phyloP scores from a whole-genome alignment of 169 alveolate genomes.

The Condylostoma magnum region DNA sequence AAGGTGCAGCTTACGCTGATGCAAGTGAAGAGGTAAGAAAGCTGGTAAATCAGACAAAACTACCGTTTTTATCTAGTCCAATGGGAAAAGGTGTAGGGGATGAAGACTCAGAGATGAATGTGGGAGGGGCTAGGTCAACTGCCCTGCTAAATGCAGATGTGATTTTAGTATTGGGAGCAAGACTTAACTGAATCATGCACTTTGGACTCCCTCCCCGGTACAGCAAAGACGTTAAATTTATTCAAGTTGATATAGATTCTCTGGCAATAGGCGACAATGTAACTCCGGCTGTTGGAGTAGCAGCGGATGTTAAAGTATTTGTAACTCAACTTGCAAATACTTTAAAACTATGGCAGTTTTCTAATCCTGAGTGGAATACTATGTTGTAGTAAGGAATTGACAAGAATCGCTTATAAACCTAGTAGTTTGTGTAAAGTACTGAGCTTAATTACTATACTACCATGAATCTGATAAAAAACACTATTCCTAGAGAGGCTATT shows the following conservation, averaged over 20 bases:
- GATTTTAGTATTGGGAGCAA: constrained; percentile 58
- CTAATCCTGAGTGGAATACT: constrained; percentile 43
- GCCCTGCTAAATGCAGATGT: constrained; percentile 65
- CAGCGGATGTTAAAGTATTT: constrained; percentile 31
- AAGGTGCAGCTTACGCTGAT: constrained; percentile 47
- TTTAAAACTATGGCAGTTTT: background rate
- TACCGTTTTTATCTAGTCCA: constrained; percentile 73
- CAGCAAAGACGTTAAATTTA: constrained; percentile 48
- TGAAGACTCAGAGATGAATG: constrained; percentile 40
- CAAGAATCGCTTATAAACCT: constrained; percentile 32
- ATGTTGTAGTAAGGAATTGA: constrained; percentile 25
- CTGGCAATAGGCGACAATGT: constrained; percentile 11
- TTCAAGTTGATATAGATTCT: constrained; percentile 52
- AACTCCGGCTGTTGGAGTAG: constrained; percentile 24
- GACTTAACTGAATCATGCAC: constrained; percentile 75
- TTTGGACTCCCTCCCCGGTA: constrained; percentile 73
- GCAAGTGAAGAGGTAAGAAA: constrained; percentile 54
- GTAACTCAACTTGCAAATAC: background rate
- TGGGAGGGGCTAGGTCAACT: constrained; percentile 60
- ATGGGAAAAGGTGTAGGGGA: constrained; percentile 75
- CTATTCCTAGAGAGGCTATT: constrained; percentile 52
- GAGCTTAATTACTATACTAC: constrained; percentile 57
- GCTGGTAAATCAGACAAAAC: constrained; percentile 39
- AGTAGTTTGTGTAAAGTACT: constrained; percentile 26
- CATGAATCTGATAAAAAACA: constrained; percentile 33